Conservation (phyloP, 768 basidiomycete species). For the Astraeus odoratus region DNA sequence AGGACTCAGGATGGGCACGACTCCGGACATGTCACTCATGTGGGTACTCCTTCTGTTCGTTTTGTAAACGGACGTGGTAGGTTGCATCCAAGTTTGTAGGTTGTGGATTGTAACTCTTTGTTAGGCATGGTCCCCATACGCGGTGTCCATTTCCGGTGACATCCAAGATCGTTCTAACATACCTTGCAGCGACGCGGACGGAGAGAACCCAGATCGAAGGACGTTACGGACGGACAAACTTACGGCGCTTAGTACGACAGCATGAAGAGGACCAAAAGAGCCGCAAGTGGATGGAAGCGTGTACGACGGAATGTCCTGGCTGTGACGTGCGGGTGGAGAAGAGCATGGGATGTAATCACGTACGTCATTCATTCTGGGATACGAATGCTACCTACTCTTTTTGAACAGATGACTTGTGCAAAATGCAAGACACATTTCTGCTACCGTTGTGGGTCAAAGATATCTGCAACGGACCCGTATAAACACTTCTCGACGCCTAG, state of each 20-base stretch:
- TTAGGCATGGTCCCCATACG: slow-evolving; percentile 80
- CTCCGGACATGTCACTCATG: slow-evolving; percentile 69
- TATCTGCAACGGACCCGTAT: slow-evolving; percentile 51
- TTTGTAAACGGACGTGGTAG: slow-evolving; percentile 77
- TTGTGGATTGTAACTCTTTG: background rate
- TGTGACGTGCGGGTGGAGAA: slow-evolving; percentile 73
- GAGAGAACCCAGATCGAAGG: slow-evolving; percentile 49
- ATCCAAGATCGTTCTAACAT: slow-evolving; percentile 60
- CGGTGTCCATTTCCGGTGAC: slow-evolving; percentile 62
- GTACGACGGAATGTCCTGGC: slow-evolving; percentile 67
- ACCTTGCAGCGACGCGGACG: slow-evolving; percentile 49
- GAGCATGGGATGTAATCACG: slow-evolving; percentile 81
- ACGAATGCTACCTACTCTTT: background rate
- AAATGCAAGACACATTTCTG: slow-evolving; percentile 77
- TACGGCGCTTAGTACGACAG: slow-evolving; percentile 51
- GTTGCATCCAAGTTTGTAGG: slow-evolving; percentile 7
- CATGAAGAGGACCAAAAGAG: slow-evolving; percentile 74
- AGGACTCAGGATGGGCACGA: slow-evolving; percentile 64
- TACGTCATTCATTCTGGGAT: slow-evolving; percentile 30
- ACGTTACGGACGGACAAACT: slow-evolving; percentile 54
- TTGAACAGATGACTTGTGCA: slow-evolving; percentile 64
- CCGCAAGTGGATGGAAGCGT: slow-evolving; percentile 60
- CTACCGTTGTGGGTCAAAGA: slow-evolving; percentile 62
- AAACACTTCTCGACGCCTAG: slow-evolving; percentile 56
- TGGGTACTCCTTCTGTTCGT: slow-evolving; percentile 74